Percentiles rank a stretch among this genome's conserved stretches.
These are phyloP conservation scores for Coffea canephora DNA, from an alignment of 257 asterid species.

Conservation along the genomic window DNA sequence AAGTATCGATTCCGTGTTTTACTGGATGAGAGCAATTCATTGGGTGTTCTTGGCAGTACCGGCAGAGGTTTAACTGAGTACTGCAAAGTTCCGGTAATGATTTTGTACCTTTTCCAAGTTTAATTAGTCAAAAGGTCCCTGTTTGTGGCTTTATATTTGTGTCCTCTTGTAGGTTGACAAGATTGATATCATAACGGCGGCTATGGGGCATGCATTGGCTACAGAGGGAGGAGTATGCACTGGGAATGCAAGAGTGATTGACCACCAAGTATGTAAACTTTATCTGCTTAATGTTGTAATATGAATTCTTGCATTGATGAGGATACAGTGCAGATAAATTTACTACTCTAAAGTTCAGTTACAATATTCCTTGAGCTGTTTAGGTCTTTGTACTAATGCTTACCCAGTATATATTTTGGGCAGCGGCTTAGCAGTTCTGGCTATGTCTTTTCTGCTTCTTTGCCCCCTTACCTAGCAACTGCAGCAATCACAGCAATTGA, in stretches of 20 bases:
- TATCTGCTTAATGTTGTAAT: constrained; percentile 13
- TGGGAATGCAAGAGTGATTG: constrained; percentile 86
- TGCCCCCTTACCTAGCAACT: constrained; percentile 95
- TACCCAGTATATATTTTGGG: constrained; percentile 7
- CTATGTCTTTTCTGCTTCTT: constrained; percentile 90
- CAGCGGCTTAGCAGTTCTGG: constrained; percentile 96
- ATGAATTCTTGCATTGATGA: not conserved
- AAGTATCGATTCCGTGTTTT: constrained; percentile 79
- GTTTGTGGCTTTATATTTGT: constrained; percentile 11
- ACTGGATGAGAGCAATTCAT: constrained; percentile 87
- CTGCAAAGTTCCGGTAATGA: constrained; percentile 66
- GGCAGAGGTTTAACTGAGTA: constrained; percentile 93
- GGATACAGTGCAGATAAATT: not conserved
- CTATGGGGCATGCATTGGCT: constrained; percentile 96
- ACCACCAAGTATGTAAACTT: constrained; percentile 70
- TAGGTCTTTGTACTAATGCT: not conserved
- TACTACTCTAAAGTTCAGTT: not conserved
- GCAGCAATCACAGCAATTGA: constrained; percentile 89
- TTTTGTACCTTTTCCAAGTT: constrained; percentile 18
- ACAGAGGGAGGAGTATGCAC: constrained; percentile 99
- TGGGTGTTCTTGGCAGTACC: constrained; percentile 89
- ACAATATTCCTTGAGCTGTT: not conserved
- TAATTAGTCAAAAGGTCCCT: constrained; percentile 22
- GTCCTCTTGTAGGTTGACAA: constrained; percentile 61
- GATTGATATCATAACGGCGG: constrained; percentile 87